Evolutionary conservation across 2,329 filamentous ascomycete species (phyloP).

Genomic region (Aspergillus sp.): DNA sequence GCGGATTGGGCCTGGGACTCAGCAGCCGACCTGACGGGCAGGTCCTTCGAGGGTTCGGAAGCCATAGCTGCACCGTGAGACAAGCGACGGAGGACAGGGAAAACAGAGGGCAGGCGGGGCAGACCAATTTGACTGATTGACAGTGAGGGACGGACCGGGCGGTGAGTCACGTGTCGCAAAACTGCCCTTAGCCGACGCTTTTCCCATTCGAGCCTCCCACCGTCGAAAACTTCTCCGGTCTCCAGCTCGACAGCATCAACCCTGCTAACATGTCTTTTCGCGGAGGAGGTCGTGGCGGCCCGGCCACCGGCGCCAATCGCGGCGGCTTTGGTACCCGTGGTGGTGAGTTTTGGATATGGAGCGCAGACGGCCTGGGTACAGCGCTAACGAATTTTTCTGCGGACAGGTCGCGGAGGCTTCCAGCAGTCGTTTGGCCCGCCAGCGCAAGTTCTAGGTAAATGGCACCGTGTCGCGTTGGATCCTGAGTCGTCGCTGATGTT

Average conservation of each 20-base stretch:
- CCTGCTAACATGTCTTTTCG: conserved; percentile 53
- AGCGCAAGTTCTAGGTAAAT: conserved; percentile 50
- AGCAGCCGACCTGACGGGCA: conserved; percentile 27
- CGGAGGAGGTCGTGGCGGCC: conserved; percentile 44
- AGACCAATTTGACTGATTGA: conserved; percentile 11
- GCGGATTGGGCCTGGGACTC: conserved; percentile 19
- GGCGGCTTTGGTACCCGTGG: conserved; percentile 37
- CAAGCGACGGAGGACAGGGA: conserved; percentile 11
- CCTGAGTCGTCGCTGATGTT: conserved; percentile 29
- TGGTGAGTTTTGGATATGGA: conserved; percentile 26
- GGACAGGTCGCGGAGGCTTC: conserved; percentile 52
- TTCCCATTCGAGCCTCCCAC: conserved; percentile 38
- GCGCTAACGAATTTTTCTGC: conserved; percentile 27
- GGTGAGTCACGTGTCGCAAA: conserved; percentile 26
- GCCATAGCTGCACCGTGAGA: conserved; percentile 18
- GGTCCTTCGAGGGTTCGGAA: conserved; percentile 26
- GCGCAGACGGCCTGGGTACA: conserved; percentile 2
- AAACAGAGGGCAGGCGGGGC: conserved; percentile 8
- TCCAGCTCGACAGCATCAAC: conserved; percentile 19
- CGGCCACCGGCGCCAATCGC: conserved; percentile 44
- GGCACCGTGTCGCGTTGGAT: too few species aligned
- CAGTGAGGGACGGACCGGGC: conserved; percentile 22
- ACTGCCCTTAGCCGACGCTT: conserved; percentile 32
- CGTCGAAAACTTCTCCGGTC: conserved; percentile 31
- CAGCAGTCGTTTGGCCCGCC: conserved; percentile 55